These are phyloP conservation scores for Schwanniomyces pseudopolymorphus DNA, from an alignment of 805 yeast species.

Conservation along the genomic window DNA sequence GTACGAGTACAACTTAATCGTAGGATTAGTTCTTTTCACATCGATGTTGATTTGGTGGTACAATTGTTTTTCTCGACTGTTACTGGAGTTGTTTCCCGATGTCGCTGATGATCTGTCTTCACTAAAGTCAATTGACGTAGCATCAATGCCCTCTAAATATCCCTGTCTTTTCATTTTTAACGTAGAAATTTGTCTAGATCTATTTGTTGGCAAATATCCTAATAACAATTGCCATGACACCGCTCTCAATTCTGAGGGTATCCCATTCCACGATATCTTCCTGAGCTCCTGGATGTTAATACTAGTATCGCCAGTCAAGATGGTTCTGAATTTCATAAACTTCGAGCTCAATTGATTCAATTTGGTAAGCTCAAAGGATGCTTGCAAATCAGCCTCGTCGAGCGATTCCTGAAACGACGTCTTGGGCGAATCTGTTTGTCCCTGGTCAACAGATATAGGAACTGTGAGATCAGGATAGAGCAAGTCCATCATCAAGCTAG, in stretches of 20 bases:
- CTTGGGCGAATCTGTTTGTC: not conserved
- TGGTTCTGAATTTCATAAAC: slow-evolving; percentile 63
- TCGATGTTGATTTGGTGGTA: slow-evolving; percentile 97
- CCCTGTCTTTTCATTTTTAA: slow-evolving; percentile 81
- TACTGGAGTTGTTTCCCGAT: slow-evolving; percentile 34
- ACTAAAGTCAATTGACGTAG: slow-evolving; percentile 50
- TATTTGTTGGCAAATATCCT: slow-evolving; percentile 88
- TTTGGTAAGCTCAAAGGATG: slow-evolving; percentile 50
- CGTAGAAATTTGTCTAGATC: slow-evolving; percentile 68
- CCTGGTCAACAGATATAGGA: slow-evolving; percentile 11
- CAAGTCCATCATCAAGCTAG: slow-evolving; percentile 32
- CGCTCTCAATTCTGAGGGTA: slow-evolving; percentile 79
- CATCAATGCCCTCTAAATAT: slow-evolving; percentile 71
- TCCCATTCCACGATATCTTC: slow-evolving; percentile 90
- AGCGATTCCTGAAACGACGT: slow-evolving; percentile 23
- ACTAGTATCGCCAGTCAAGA: slow-evolving; percentile 48
- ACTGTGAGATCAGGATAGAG: slow-evolving; percentile 38
- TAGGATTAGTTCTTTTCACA: slow-evolving; percentile 91
- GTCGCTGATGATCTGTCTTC: slow-evolving; percentile 20
- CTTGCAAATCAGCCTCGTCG: slow-evolving; percentile 42
- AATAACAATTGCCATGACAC: slow-evolving; percentile 84
- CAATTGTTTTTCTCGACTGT: slow-evolving; percentile 50
- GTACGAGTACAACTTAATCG: slow-evolving; percentile 66
- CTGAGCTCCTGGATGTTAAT: slow-evolving; percentile 71
- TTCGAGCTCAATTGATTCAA: slow-evolving; percentile 61